Conservation (phyloP, 805 yeast genomes). For the Candida maltosa region DNA sequence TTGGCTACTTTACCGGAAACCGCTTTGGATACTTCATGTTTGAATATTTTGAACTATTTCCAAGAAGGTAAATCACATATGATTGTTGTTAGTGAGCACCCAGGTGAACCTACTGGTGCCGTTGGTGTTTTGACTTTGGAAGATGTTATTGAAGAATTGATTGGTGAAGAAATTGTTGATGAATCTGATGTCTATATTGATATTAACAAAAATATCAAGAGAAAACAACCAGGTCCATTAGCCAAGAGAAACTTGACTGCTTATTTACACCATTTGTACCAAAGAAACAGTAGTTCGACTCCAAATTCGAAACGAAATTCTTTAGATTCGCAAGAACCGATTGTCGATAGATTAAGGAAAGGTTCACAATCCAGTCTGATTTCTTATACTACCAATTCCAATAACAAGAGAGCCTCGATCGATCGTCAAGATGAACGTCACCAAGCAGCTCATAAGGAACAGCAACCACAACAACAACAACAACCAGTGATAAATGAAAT, state of each 20-base stretch:
- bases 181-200: conserved; percentile 93
- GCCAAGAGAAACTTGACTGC: conserved; percentile 66
- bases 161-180: conserved; percentile 96
- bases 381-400: conserved; percentile 6
- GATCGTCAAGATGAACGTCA: background rate
- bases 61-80: conserved; percentile 97
- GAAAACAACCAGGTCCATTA: conserved; percentile 73
- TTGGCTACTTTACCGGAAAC: conserved; percentile 96
- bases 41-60: conserved; percentile 90
- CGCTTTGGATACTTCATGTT: conserved; percentile 83
- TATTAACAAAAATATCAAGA: conserved; percentile 80
- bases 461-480: background rate
- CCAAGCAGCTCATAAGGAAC: background rate
- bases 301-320: conserved; percentile 40
- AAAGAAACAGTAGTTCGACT: conserved; percentile 18
- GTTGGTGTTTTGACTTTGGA: conserved; percentile 89
- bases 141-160: conserved; percentile 96
- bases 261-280: conserved; percentile 62
- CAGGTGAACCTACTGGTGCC: conserved; percentile 83
- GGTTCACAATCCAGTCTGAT: conserved; percentile 5
- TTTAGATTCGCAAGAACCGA: conserved; percentile 22
- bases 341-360: conserved; percentile 7
- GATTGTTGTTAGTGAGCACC: conserved; percentile 85
- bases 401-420: no score
- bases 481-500: background rate